Percentiles rank a stretch among this genome's conserved stretches.
Evolutionary conservation across 2,329 filamentous ascomycete species (phyloP).

Genomic region (Hymenoscyphus linearis): DNA sequence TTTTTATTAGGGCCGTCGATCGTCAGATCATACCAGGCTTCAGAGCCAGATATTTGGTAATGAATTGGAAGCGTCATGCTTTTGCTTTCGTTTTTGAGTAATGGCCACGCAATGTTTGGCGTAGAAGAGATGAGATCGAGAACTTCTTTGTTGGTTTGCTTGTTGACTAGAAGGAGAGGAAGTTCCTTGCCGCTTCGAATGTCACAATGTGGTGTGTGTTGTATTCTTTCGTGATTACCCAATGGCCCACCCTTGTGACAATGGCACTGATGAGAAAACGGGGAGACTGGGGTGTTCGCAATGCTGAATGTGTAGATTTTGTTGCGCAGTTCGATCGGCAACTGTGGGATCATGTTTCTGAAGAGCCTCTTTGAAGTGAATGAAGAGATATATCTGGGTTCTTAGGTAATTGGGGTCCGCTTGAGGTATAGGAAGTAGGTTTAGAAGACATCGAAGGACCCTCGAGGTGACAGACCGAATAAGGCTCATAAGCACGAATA

Average conservation of each 20-base stretch:
- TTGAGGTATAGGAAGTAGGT: background rate
- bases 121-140: background rate
- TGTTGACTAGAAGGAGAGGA: slow-evolving; percentile 1
- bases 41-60: background rate
- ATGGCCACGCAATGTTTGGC: background rate
- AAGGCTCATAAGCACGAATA: too few relatives aligned
- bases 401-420: background rate
- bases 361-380: background rate
- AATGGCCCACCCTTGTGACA: background rate
- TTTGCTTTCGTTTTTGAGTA: background rate
- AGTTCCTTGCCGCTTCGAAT: background rate
- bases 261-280: background rate
- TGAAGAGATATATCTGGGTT: background rate
- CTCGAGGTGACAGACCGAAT: too few relatives aligned
- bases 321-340: background rate
- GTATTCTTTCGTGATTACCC: background rate
- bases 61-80: background rate
- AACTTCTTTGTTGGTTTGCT: background rate
- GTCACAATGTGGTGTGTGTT: background rate
- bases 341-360: background rate
- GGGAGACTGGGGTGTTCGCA: background rate
- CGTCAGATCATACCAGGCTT: slow-evolving; percentile 1
- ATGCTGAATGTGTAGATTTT: background rate
- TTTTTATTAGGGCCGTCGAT: background rate
- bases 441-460: too few relatives aligned